Evolutionary conservation across 2,329 filamentous ascomycete species (phyloP), one percentile per base, ranked within the genome.

Genomic region (Scleromitrula shiraiana): DNA sequence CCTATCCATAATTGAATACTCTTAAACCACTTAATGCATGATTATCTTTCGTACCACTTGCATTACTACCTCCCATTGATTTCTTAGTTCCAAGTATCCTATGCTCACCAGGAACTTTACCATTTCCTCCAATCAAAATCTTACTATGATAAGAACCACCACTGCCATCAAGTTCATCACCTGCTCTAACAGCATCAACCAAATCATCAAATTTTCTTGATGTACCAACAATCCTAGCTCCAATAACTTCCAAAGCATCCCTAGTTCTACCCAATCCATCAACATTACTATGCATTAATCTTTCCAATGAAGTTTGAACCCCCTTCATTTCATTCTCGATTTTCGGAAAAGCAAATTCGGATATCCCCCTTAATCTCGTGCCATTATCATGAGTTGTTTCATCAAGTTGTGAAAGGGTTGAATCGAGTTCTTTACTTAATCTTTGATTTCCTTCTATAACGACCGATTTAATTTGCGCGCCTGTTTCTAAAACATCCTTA

Each of bases 141-240:
- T 48, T 48, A 17, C 29, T 36, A 36, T 33, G 45, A 42, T 6
- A 42, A 42, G 30, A 22, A 42, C 45, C 17, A 26, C 38, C 23
- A 42, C 4, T 29, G n/a, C n/a, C n/a, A n/a, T n/a, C n/a, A n/a
- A n/a, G n/a, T n/a, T 48, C 45, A 41, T 42, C 45, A 42, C 45
- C 41, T 32, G 30, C 24, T 32, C 41, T 32, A 42, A 42, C 45
- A 42, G 49, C 53, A 49, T 55, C 50, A 20, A 58, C 54, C 46
- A 58, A 50, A 30, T 55, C 56, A 27, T 55, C 54, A 23, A 56
- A 58, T 46, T 51, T 54, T 26, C 53, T 56, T 22, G 44, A 44
- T 23, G 56, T 58, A 8, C 56, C 56, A 3, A 53, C 41, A 7
- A 56, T 49, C 26, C 50, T 36, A 2, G 53, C 49, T 2, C 56